Evolutionary conservation across 306 rosid genomes (phyloP).

Genomic region (Herpetospermum pedunculosum): DNA sequence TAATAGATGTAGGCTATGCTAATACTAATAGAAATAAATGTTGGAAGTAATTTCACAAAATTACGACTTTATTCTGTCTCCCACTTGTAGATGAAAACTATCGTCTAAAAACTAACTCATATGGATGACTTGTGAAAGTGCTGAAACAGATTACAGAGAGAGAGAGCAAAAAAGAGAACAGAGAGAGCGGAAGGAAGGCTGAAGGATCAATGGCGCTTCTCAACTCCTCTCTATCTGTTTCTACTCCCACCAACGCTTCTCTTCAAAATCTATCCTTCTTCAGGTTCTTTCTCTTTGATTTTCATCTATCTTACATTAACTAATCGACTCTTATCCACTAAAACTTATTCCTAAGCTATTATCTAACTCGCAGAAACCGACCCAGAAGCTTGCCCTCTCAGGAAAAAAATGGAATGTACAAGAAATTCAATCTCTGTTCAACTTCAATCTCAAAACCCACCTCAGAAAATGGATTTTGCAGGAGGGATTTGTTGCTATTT

Average conservation of each 20-base stretch:
- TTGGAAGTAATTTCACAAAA: too few relatives aligned
- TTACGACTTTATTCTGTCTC: too few relatives aligned
- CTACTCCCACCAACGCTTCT: conserved; percentile 19
- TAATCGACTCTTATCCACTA: background rate
- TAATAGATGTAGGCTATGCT: too few relatives aligned
- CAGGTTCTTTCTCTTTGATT: conserved; percentile 25
- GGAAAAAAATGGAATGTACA: conserved; percentile 10
- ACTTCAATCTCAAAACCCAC: conserved; percentile 28
- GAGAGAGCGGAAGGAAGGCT: background rate
- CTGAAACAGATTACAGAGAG: background rate
- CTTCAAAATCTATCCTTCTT: conserved; percentile 23
- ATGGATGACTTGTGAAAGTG: background rate
- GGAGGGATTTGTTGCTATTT: conserved; percentile 56
- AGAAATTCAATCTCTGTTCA: conserved; percentile 17
- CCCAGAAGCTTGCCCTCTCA: conserved; percentile 17
- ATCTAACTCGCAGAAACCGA: conserved; percentile 22
- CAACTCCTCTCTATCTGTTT: conserved; percentile 31
- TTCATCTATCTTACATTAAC: background rate
- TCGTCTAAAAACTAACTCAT: background rate
- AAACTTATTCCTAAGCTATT: background rate
- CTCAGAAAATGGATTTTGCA: conserved; percentile 26
- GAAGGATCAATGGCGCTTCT: conserved; percentile 37
- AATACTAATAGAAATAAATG: too few relatives aligned
- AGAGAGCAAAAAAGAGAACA: background rate
- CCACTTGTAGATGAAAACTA: background rate